Percentiles rank a stretch among this genome's conserved stretches.
These are phyloP conservation scores for Trametopsis cervina DNA, from an alignment of 768 basidiomycete genomes.

Conservation along the genomic window DNA sequence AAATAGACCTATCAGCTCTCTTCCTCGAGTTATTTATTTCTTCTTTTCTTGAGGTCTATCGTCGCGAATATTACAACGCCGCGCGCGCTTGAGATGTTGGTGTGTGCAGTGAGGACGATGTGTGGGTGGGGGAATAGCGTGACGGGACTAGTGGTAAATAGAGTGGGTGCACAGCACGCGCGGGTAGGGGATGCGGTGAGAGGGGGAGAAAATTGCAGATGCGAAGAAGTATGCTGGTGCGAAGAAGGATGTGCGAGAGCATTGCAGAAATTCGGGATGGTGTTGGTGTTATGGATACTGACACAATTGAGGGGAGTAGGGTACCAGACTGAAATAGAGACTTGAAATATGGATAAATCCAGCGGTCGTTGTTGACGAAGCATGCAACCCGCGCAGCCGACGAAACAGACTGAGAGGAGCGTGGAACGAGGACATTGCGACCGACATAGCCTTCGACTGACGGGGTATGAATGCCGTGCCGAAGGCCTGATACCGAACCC, in stretches of 20 bases:
- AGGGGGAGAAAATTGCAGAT: constrained; percentile 19
- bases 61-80: constrained; percentile 23
- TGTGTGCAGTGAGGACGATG: background rate
- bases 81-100: constrained; percentile 8
- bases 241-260: constrained; percentile 31
- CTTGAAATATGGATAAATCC: constrained; percentile 13
- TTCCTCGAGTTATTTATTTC: constrained; percentile 18
- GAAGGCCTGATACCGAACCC: constrained; percentile 21
- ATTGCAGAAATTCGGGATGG: constrained; percentile 23
- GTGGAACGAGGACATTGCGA: constrained; percentile 9
- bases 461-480: constrained; percentile 41
- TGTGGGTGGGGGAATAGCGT: constrained; percentile 15
- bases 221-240: constrained; percentile 13
- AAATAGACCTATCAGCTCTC: constrained; percentile 20
- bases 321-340: constrained; percentile 19
- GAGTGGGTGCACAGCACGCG: constrained; percentile 7
- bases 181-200: constrained; percentile 5
- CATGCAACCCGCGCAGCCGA: background rate
- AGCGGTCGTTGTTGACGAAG: constrained; percentile 15
- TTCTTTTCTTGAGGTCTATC: constrained; percentile 21
- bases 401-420: constrained; percentile 13
- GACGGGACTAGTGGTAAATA: constrained; percentile 3
- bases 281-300: constrained; percentile 36
- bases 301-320: constrained; percentile 31
- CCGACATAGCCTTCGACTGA: constrained; percentile 21